Percentiles rank a stretch among this genome's conserved stretches.
These are phyloP conservation scores for Heteromeles arbutifolia DNA, from an alignment of 306 rosid genomes.

Conservation along the genomic window DNA sequence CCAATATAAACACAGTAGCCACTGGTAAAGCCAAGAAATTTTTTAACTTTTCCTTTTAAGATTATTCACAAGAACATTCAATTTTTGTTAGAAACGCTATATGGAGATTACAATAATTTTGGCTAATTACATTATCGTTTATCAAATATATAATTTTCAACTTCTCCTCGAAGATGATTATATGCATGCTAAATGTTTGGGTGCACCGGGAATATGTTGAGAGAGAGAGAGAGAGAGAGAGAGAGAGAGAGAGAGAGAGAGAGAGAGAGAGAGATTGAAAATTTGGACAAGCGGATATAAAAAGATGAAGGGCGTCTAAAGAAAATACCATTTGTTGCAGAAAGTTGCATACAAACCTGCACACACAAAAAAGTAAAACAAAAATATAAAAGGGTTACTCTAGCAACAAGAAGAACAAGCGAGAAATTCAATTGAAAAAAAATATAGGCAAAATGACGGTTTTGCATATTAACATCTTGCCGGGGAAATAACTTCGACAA, in stretches of 20 bases:
- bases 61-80: too few species aligned
- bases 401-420: slow-evolving; percentile 12
- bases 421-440: slow-evolving; percentile 9
- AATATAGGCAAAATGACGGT: not conserved
- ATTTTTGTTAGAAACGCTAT: too few species aligned
- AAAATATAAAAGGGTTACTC: not conserved
- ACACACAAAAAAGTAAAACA: slow-evolving; percentile 15
- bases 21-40: too few species aligned
- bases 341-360: slow-evolving; percentile 78
- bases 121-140: not conserved
- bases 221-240: too few species aligned
- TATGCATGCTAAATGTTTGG: too few species aligned
- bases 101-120: too few species aligned
- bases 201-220: too few species aligned
- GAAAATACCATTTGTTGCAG: slow-evolving; percentile 64
- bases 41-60: too few species aligned
- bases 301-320: not conserved
- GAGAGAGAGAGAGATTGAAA: not conserved
- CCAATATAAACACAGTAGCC: too few species aligned
- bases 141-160: not conserved
- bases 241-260: too few species aligned
- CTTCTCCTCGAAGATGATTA: not conserved
- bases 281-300: not conserved
- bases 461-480: not conserved
- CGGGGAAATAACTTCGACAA: not conserved